These are phyloP conservation scores for Litchi chinensis DNA, from an alignment of 345 rosid species.

Conservation along the genomic window DNA sequence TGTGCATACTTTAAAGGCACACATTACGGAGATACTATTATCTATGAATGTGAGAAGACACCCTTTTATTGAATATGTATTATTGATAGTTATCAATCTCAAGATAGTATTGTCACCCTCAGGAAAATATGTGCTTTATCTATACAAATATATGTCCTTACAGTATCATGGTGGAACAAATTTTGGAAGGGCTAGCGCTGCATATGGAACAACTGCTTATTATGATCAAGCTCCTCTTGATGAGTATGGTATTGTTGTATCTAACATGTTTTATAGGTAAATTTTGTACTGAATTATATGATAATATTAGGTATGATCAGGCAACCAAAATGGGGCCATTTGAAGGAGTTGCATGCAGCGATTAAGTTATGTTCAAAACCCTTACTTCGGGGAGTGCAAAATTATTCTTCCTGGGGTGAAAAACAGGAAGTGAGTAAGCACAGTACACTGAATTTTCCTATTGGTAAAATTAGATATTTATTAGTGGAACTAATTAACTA, in stretches of 20 bases:
- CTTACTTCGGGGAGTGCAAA: conserved; percentile 29
- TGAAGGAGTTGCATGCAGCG: conserved; percentile 48
- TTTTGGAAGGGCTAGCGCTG: conserved; percentile 14
- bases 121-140: no score
- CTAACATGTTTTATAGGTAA: not conserved
- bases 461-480: no score
- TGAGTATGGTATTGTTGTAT: conserved; percentile 14
- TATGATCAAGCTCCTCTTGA: conserved; percentile 17
- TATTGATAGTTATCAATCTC: not conserved
- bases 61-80: no score
- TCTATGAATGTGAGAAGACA: no score
- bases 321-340: conserved; percentile 59
- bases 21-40: no score
- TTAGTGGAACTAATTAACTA: no score
- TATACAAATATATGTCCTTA: not conserved
- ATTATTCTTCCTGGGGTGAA: conserved; percentile 27
- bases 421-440: conserved; percentile 37
- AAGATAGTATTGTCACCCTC: no score
- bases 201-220: conserved; percentile 13
- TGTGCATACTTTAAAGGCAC: no score
- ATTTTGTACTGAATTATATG: not conserved
- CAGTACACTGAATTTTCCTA: no score
- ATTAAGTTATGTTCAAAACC: conserved; percentile 38
- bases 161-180: conserved; percentile 23
- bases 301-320: conserved; percentile 36